Base-by-base conservation (phyloP, 441 rosid species). In the Francoa sonchifolia region DNA sequence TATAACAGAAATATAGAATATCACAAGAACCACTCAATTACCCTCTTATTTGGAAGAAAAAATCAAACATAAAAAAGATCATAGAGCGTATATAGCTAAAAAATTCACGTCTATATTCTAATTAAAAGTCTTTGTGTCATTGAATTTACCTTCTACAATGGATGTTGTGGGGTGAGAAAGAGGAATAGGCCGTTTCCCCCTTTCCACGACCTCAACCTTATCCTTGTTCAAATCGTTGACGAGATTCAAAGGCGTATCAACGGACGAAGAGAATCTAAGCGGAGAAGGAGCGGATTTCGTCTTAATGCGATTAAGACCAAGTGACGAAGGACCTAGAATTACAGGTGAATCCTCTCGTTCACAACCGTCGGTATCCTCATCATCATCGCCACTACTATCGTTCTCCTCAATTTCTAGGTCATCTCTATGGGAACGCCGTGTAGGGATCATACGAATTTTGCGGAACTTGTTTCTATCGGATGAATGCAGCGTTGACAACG, bases 271-370 rank as follows among this genome's bases (percentile, higher is more conserved):
- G 38, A 74, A 65, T 36, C 87, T 52, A 39, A 80, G 72, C 39
- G 79, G 75, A 41, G 89, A 77, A 12, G 62, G 69, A 48, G 48
- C 45, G 6, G 86, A 83, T 61, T 72, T 80, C 19, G 96, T 92
- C 63, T 55, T 68, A 44, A 92, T 92, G 39, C 74, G 77, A 33
- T 87, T 83, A 43, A 92, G 59, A 29, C 92, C 84, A 12, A 89
- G 71, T n/a, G 79, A 62, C 5, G 87, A 72, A 28, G 80, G 67
- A 7, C 61, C 44, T 43, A 82, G 66, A 6, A 69, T 69, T 2
- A 68, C 52, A n/a, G 74, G 46, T 5, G 33, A 13, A 49, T 48
- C 62, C 12, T 54, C 27, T 40, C 38, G 30, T 14, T 19, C 2
- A 40, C 33, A 41, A 8, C 17, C n/a, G 1, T 35, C 42, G 12